Evolutionary conservation across 73 alveolate species (phyloP).

Genomic region (Diophrys sp.): DNA sequence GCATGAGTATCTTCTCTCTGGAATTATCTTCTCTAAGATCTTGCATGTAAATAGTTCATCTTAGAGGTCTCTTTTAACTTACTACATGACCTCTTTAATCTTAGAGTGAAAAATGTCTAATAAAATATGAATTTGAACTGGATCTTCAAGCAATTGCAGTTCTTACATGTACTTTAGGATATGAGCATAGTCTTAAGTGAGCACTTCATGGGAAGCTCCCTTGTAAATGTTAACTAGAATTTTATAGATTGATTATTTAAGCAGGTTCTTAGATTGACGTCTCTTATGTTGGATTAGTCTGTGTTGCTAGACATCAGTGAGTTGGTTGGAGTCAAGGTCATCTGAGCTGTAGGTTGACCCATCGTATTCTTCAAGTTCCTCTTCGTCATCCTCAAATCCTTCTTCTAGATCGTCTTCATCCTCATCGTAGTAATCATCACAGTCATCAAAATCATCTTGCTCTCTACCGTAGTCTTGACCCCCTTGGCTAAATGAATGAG

Average conservation of each 20-base stretch:
- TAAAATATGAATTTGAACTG: background rate
- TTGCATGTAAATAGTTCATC: conserved; percentile 4
- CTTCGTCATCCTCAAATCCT: background rate
- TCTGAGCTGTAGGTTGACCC: too few relatives aligned
- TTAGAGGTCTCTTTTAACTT: conserved; percentile 3
- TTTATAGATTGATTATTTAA: background rate
- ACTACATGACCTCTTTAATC: conserved; percentile 1
- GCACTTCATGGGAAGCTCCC: background rate
- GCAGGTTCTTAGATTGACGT: background rate
- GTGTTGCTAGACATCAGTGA: too few relatives aligned
- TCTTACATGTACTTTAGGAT: background rate
- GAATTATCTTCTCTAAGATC: conserved; percentile 1
- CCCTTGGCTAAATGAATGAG: background rate
- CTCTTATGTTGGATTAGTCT: background rate
- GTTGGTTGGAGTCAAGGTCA: too few relatives aligned
- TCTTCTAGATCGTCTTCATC: background rate
- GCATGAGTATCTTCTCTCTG: background rate
- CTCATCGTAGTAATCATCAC: background rate
- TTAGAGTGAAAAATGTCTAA: background rate
- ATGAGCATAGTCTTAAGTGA: background rate
- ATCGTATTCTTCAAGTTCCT: conserved; percentile 1
- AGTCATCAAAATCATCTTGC: background rate
- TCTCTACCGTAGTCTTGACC: background rate
- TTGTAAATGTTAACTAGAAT: background rate
- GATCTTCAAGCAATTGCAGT: background rate